Conservation (phyloP, 2,329 filamentous ascomycete species). For the Beauveria bassiana region DNA sequence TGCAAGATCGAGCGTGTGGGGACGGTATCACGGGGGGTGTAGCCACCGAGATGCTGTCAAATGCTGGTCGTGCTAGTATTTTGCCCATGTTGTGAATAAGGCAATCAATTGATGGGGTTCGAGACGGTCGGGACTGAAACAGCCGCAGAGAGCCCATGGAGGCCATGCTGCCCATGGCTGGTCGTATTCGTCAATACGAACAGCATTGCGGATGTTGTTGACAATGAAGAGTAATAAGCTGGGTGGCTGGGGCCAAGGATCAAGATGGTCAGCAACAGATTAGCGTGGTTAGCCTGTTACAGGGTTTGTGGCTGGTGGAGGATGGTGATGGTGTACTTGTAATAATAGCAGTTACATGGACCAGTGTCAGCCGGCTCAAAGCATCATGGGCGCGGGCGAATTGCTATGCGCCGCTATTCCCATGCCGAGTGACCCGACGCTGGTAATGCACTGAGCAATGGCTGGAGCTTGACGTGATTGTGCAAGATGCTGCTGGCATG, state of each 20-base stretch:
- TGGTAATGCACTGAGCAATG: not conserved
- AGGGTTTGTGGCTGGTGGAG: not conserved
- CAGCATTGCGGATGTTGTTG: not conserved
- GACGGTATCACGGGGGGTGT: not conserved
- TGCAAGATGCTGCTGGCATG: not conserved
- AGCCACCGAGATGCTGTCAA: not conserved
- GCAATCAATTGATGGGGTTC: not conserved
- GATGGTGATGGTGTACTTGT: not conserved
- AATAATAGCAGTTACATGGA: not conserved
- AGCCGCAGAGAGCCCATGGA: not conserved
- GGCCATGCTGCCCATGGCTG: not conserved
- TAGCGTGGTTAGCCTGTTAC: not conserved
- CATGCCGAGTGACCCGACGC: not conserved
- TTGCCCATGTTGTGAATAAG: not conserved
- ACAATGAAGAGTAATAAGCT: not conserved
- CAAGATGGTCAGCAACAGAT: slow-evolving; percentile 7
- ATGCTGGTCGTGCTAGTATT: not conserved
- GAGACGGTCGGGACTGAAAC: not conserved
- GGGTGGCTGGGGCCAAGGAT: slow-evolving; percentile 2
- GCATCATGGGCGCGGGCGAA: not conserved
- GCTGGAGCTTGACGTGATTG: not conserved
- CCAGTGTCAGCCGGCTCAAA: not conserved
- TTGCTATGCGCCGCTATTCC: not conserved
- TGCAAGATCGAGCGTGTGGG: slow-evolving; percentile 7
- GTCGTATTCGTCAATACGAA: not conserved